phyloP scores from a whole-genome alignment of 352 stramenopile genomes.

The Pythium pyrilobum region DNA sequence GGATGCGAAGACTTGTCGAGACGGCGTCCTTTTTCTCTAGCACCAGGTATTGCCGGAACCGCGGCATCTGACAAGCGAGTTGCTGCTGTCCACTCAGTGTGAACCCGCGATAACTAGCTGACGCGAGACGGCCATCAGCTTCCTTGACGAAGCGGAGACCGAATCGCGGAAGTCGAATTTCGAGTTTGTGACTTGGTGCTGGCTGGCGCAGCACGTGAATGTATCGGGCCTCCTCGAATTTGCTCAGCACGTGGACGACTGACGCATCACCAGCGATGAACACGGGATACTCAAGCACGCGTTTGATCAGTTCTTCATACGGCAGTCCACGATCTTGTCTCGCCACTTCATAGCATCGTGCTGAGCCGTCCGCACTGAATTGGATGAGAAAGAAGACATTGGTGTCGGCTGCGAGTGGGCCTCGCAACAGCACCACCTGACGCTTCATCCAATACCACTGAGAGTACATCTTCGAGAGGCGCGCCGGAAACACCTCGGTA shows the following conservation, averaged over 20 bases:
- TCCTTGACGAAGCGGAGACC: conserved; percentile 31
- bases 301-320: conserved; percentile 11
- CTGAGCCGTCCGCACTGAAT: neutral
- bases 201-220: conserved; percentile 21
- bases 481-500: conserved; percentile 15
- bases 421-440: conserved; percentile 36
- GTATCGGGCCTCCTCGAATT: conserved; percentile 35
- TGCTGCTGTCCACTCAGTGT: neutral
- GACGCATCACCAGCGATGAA: conserved; percentile 18
- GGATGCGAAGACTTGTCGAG: neutral
- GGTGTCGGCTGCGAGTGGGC: too few relatives aligned
- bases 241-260: conserved; percentile 24
- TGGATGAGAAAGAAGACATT: too few relatives aligned
- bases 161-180: conserved; percentile 37
- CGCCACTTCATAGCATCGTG: conserved; percentile 29
- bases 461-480: conserved; percentile 26
- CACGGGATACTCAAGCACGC: conserved; percentile 12
- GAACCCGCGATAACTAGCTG: conserved; percentile 22
- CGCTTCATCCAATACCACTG: conserved; percentile 50
- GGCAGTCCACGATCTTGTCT: conserved; percentile 15
- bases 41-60: conserved; percentile 6
- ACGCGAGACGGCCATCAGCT: conserved; percentile 12
- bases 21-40: neutral
- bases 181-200: conserved; percentile 13
- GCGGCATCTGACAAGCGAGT: conserved; percentile 1